A percentile compares a stretch with the other conserved stretches of the same genome.
Evolutionary conservation across 257 asterid genomes (phyloP).

Genomic region (Ocimum tenuiflorum): DNA sequence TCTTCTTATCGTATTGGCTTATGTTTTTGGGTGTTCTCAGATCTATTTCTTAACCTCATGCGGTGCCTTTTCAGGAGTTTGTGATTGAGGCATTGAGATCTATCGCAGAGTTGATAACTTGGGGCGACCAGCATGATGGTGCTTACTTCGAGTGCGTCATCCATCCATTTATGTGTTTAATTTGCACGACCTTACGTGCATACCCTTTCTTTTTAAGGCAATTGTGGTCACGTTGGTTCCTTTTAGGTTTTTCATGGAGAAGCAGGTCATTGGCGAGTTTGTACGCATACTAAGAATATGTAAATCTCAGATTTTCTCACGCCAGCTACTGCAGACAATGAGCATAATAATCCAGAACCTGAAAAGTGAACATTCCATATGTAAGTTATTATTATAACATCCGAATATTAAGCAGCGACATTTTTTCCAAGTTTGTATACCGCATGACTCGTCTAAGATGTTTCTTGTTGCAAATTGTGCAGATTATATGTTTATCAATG

Average conservation of each 20-base stretch:
- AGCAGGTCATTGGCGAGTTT: slow-evolving; percentile 96
- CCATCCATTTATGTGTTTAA: slow-evolving; percentile 18
- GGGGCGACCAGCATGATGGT: slow-evolving; percentile 93
- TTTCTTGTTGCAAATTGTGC: slow-evolving; percentile 33
- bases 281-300: slow-evolving; percentile 73
- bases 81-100: slow-evolving; percentile 96
- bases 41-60: slow-evolving; percentile 11
- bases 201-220: slow-evolving; percentile 5
- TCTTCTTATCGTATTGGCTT: slow-evolving; percentile 18
- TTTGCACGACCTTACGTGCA: slow-evolving; percentile 6
- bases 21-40: slow-evolving; percentile 2
- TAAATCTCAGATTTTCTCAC: slow-evolving; percentile 57
- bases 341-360: slow-evolving; percentile 96
- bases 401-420: neutral
- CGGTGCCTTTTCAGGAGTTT: slow-evolving; percentile 52
- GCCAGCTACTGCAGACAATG: slow-evolving; percentile 96
- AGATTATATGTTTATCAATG: slow-evolving; percentile 98
- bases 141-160: slow-evolving; percentile 79
- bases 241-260: slow-evolving; percentile 89
- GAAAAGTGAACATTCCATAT: slow-evolving; percentile 80
- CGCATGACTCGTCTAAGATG: slow-evolving; percentile 25
- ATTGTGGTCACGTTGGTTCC: slow-evolving; percentile 22
- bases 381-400: slow-evolving; percentile 42
- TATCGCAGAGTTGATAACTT: slow-evolving; percentile 82
- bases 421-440: neutral